Percentiles rank a stretch among this genome's conserved stretches.
Conservation (phyloP, 1,284 basidiomycete genomes). For the Sphaerobolus stellatus region DNA sequence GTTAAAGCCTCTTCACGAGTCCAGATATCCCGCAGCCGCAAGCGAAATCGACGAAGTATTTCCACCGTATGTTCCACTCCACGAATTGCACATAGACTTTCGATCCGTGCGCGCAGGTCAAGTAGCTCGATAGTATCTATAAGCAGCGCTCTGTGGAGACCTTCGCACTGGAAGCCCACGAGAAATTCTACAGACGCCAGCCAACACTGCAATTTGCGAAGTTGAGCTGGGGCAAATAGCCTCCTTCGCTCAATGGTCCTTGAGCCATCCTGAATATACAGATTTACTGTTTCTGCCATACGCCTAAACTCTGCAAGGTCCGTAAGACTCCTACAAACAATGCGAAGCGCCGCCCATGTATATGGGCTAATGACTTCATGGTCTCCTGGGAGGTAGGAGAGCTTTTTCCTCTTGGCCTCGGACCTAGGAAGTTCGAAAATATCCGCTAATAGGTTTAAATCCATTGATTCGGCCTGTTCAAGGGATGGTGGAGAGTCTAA, state of each 20-base stretch:
- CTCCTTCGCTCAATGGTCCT: slow-evolving; percentile 38
- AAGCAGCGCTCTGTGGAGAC: slow-evolving; percentile 54
- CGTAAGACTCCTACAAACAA: slow-evolving; percentile 38
- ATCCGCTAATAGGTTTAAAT: background rate
- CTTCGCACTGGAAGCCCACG: slow-evolving; percentile 65
- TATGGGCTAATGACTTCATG: slow-evolving; percentile 53
- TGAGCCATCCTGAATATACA: slow-evolving; percentile 37
- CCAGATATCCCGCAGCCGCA: background rate
- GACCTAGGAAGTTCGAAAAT: background rate
- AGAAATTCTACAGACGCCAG: slow-evolving; percentile 47
- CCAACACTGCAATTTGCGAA: slow-evolving; percentile 37
- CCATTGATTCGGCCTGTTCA: slow-evolving; percentile 42
- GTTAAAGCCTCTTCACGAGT: background rate
- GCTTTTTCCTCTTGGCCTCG: slow-evolving; percentile 40
- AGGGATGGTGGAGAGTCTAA: slow-evolving; percentile 49
- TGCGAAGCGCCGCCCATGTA: slow-evolving; percentile 47
- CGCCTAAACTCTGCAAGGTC: slow-evolving; percentile 40
- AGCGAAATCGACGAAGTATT: background rate
- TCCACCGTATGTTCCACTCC: background rate
- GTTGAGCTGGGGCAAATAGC: slow-evolving; percentile 41
- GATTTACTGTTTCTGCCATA: slow-evolving; percentile 39
- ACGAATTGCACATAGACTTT: background rate
- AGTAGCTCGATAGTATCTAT: slow-evolving; percentile 55
- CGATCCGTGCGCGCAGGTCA: background rate
- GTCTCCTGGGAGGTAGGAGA: slow-evolving; percentile 49